phyloP scores from a whole-genome alignment of 345 rosid genomes.

The Eucalyptus leucophloia region DNA sequence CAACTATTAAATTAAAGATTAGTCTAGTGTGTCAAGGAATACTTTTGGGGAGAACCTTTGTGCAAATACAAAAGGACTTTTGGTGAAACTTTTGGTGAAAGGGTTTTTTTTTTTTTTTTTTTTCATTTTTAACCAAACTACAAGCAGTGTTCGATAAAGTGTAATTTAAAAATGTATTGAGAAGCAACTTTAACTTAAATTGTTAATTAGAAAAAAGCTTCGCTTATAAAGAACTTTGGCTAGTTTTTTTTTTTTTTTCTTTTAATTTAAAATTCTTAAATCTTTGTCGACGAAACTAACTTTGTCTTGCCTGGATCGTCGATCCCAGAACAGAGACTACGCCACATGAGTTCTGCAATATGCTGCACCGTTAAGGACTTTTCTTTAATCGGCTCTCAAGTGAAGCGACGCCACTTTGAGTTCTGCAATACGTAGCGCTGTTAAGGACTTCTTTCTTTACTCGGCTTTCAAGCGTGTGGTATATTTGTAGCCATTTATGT shows the following conservation, averaged over 20 bases:
- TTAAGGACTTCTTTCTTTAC: no score
- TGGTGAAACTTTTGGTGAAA: no score
- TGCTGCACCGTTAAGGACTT: neutral
- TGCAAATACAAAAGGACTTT: neutral
- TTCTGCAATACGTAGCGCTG: no score
- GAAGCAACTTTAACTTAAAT: neutral
- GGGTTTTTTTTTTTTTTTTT: fast-evolving
- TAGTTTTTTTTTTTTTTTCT: no score
- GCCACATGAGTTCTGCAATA: neutral
- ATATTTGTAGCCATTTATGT: neutral
- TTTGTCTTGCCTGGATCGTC: neutral
- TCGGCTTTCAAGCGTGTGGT: neutral
- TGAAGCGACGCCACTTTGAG: no score
- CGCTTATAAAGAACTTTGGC: neutral
- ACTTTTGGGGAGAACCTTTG: no score
- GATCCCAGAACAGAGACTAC: neutral
- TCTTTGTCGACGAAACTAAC: neutral
- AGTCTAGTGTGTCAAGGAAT: fast-evolving
- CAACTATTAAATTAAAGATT: neutral
- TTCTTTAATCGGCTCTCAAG: neutral
- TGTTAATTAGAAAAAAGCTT: fast-evolving
- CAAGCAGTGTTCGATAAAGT: neutral
- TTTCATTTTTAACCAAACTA: no score
- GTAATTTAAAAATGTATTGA: neutral
- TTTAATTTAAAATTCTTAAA: neutral